Conservation (phyloP, 2,329 filamentous ascomycete genomes). For the Ambrosiella xylebori region DNA sequence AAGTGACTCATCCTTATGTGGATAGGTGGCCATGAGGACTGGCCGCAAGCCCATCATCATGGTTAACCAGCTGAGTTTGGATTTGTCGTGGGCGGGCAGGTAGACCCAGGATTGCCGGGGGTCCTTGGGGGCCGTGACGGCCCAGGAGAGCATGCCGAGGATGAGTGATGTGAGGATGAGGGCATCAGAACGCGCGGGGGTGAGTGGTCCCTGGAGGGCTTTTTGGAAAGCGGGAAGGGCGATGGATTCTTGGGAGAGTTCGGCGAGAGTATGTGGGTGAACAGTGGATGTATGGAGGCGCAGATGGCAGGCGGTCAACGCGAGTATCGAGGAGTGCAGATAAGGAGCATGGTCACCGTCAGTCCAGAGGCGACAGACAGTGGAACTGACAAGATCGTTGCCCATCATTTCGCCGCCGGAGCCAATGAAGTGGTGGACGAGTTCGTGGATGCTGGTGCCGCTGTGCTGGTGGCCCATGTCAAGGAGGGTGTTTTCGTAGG, state of each 20-base stretch:
- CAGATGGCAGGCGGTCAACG: constrained; percentile 16
- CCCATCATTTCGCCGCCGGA: constrained; percentile 13
- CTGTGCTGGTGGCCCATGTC: constrained; percentile 6
- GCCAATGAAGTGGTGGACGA: constrained; percentile 9
- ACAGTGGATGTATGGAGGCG: constrained; percentile 11
- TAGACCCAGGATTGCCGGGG: constrained; percentile 16
- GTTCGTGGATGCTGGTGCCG: constrained; percentile 9
- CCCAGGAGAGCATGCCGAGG: constrained; percentile 16
- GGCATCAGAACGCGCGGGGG: constrained; percentile 15
- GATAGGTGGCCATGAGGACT: constrained; percentile 14
- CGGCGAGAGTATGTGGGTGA: constrained; percentile 14
- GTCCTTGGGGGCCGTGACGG: constrained; percentile 11
- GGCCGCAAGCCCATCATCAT: constrained; percentile 16
- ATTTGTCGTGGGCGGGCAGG: constrained; percentile 5
- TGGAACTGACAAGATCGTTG: constrained; percentile 12
- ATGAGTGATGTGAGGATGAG: constrained; percentile 16
- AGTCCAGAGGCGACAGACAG: constrained; percentile 11
- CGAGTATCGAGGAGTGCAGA: constrained; percentile 16
- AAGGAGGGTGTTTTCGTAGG: constrained; percentile 7
- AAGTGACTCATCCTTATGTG: constrained; percentile 14
- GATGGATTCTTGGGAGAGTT: constrained; percentile 16
- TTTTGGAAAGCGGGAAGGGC: constrained; percentile 15
- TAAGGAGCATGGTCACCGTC: constrained; percentile 11
- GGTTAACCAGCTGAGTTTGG: constrained; percentile 16
- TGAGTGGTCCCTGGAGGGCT: constrained; percentile 14